Percentiles rank a stretch among this genome's conserved stretches.
Conservation (phyloP, 2,329 filamentous ascomycete species). For the Phialocephala subalpina region DNA sequence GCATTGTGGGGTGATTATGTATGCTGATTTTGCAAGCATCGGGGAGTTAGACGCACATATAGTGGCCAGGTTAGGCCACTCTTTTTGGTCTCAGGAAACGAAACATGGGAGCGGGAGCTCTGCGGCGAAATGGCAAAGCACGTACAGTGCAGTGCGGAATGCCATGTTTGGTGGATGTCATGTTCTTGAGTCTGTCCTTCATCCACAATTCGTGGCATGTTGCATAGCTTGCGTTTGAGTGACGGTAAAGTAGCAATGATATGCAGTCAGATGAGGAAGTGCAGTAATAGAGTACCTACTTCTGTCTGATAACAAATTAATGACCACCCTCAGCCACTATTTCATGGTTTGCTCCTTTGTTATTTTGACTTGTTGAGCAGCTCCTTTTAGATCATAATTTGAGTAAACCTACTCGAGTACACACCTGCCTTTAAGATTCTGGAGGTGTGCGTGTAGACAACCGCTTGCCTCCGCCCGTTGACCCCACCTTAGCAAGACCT, state of each 20-base stretch:
- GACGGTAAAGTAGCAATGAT: background rate
- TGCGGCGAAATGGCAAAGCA: conserved; percentile 5
- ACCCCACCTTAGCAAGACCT: conserved; percentile 2
- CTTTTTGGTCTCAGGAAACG: conserved; percentile 1
- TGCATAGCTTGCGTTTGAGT: background rate
- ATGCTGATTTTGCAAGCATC: background rate
- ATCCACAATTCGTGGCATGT: background rate
- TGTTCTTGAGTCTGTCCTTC: background rate
- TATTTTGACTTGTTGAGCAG: too few relatives aligned
- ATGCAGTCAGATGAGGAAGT: background rate
- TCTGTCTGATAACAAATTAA: background rate
- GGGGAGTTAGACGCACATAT: conserved; percentile 3
- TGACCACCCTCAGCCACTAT: background rate
- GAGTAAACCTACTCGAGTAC: too few relatives aligned
- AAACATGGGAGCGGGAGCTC: conserved; percentile 17
- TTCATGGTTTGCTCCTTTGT: too few relatives aligned
- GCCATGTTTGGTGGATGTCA: background rate
- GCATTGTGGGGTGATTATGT: background rate
- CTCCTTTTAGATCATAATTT: too few relatives aligned
- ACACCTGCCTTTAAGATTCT: background rate
- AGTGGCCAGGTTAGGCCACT: background rate
- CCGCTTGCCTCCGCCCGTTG: background rate
- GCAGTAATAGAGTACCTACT: background rate
- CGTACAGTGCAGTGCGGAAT: background rate
- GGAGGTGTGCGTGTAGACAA: background rate